Evolutionary conservation across 805 yeast species (phyloP).

Genomic region (Starmerella tilneyi): DNA sequence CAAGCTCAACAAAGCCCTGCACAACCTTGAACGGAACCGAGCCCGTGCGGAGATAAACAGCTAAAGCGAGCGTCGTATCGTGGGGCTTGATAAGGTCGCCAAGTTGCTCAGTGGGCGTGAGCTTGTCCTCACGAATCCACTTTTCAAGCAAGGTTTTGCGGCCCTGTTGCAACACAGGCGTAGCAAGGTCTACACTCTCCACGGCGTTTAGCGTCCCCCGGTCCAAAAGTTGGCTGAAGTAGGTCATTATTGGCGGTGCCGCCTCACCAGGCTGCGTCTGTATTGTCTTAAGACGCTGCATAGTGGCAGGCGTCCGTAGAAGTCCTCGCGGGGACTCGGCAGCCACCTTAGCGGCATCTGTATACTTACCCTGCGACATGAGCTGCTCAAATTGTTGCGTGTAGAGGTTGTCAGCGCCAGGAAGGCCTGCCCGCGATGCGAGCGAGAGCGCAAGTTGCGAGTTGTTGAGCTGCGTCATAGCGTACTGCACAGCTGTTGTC

Average conservation of each 20-base stretch:
- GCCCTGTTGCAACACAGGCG: conserved; percentile 91
- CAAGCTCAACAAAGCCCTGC: conserved; percentile 82
- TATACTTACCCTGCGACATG: conserved; percentile 74
- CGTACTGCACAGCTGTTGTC: conserved; percentile 78
- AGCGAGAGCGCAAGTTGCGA: conserved; percentile 76
- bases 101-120: conserved; percentile 89
- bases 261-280: conserved; percentile 91
- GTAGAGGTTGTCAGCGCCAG: conserved; percentile 92
- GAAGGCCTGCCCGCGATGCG: conserved; percentile 91
- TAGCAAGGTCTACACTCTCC: conserved; percentile 90
- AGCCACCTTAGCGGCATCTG: conserved; percentile 91
- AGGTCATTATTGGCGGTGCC: conserved; percentile 76
- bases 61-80: conserved; percentile 77
- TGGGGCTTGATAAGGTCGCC: conserved; percentile 91
- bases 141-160: conserved; percentile 88
- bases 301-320: conserved; percentile 87
- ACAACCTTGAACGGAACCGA: conserved; percentile 81
- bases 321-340: conserved; percentile 75
- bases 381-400: conserved; percentile 82
- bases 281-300: conserved; percentile 78
- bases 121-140: conserved; percentile 91
- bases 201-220: conserved; percentile 84
- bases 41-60: conserved; percentile 71
- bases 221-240: conserved; percentile 82
- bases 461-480: conserved; percentile 74